phyloP scores from a whole-genome alignment of 1,284 basidiomycete genomes.

The Meira nashicola region DNA sequence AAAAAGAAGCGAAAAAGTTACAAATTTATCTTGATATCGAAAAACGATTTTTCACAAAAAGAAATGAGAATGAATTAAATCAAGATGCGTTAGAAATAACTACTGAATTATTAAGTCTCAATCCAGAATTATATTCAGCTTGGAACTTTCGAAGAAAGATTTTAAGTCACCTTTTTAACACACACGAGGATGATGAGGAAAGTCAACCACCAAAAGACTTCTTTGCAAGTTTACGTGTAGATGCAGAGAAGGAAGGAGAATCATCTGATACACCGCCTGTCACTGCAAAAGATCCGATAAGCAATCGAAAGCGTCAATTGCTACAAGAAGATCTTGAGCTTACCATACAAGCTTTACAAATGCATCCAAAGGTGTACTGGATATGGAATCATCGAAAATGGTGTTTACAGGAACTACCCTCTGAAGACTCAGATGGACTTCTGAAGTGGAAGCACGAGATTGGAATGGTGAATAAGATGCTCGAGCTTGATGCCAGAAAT shows the following conservation, averaged over 20 bases:
- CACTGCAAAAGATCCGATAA: not conserved
- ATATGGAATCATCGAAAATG: conserved; percentile 52
- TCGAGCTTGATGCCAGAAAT: conserved; percentile 46
- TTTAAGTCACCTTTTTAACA: conserved; percentile 26
- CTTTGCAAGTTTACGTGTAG: conserved; percentile 20
- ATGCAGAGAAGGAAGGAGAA: not conserved
- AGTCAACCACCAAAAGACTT: conserved; percentile 20
- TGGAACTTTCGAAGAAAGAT: conserved; percentile 48
- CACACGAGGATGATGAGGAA: not conserved
- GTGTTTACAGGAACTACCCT: conserved; percentile 36
- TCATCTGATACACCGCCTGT: no score
- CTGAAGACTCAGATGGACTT: conserved; percentile 9
- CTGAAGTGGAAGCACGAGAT: conserved; percentile 42
- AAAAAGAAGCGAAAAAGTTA: conserved; percentile 37
- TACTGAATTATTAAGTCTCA: conserved; percentile 33
- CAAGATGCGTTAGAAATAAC: conserved; percentile 9
- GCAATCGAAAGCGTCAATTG: conserved; percentile 10
- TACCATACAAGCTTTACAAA: conserved; percentile 41
- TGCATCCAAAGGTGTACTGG: conserved; percentile 52
- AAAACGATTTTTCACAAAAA: conserved; percentile 24
- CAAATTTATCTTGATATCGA: conserved; percentile 30
- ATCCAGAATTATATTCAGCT: conserved; percentile 49
- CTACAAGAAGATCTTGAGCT: conserved; percentile 42
- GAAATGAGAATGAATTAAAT: conserved; percentile 15
- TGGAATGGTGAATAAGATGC: conserved; percentile 46